Percentiles rank a stretch among this genome's conserved stretches.
Evolutionary conservation across 495 filamentous ascomycete genomes (phyloP).

Genomic region (Pyronema domesticum): DNA sequence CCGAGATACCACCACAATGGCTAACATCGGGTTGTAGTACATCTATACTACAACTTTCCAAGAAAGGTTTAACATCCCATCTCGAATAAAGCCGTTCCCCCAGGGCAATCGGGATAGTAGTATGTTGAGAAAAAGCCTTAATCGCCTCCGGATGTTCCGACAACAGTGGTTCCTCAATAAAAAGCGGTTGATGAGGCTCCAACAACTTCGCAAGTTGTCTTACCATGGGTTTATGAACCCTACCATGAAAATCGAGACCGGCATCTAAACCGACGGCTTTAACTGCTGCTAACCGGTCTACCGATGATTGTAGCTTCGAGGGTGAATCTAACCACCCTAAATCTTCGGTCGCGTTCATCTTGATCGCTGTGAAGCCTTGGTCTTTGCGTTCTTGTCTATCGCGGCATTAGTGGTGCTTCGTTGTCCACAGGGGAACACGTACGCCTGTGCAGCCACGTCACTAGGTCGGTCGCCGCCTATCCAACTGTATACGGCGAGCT

Average conservation of each 20-base stretch:
- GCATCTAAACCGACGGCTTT: slow-evolving; percentile 54
- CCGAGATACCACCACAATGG: slow-evolving; percentile 60
- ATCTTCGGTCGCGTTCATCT: slow-evolving; percentile 73
- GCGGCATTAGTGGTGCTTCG: not conserved
- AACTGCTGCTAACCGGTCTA: slow-evolving; percentile 50
- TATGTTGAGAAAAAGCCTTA: slow-evolving; percentile 43
- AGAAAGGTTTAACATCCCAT: slow-evolving; percentile 60
- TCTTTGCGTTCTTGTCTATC: slow-evolving; percentile 38
- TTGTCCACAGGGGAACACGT: slow-evolving; percentile 17
- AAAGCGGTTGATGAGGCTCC: slow-evolving; percentile 54
- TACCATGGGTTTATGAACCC: slow-evolving; percentile 65
- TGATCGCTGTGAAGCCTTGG: slow-evolving; percentile 56
- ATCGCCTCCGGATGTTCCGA: slow-evolving; percentile 54
- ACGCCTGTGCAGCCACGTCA: slow-evolving; percentile 50
- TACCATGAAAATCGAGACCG: slow-evolving; percentile 62
- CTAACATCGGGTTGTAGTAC: slow-evolving; percentile 62
- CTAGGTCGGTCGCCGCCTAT: slow-evolving; percentile 65
- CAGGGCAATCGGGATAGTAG: slow-evolving; percentile 51
- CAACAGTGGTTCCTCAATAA: slow-evolving; percentile 63
- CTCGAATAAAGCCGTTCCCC: slow-evolving; percentile 58
- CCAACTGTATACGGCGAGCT: slow-evolving; percentile 68
- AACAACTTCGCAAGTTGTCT: slow-evolving; percentile 57
- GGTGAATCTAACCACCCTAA: slow-evolving; percentile 67
- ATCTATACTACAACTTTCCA: slow-evolving; percentile 51
- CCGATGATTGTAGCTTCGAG: slow-evolving; percentile 39